Evolutionary conservation across 1,284 basidiomycete genomes (phyloP), one percentile per base, ranked within the genome.

Genomic region (Crepidotus sp.): DNA sequence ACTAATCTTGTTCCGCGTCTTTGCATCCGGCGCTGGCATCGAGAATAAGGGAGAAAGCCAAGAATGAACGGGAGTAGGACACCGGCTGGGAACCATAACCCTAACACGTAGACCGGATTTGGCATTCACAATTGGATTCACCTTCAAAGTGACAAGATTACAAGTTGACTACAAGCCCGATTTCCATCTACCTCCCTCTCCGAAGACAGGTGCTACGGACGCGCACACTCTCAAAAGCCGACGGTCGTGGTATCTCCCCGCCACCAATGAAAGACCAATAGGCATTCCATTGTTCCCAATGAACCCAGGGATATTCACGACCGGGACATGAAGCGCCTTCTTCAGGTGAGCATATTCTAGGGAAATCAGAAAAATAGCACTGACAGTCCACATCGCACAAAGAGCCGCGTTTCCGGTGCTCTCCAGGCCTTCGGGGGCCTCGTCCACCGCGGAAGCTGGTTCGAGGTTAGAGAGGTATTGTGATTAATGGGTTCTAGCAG

Each of bases 1-100:
- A 36, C 69, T 63, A 36, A 77, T 68, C 59, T 70, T 77, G 50
- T 64, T 67, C 45, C 76, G 67, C 29, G 73, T 76, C 55, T 70
- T 65, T 46, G 75, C 67, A 59, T 76, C 74, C 44, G 69, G 67
- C 25, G 62, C 60, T 55, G 68, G 64, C 74, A 76, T 76, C 49
- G 44, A 39, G 37, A 31, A 27, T 27, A 14, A 19, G 27, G 30
- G 31, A 44, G 38, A 31, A 40, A n/a, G 25, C n/a, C n/a, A n/a
- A n/a, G n/a, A n/a, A n/a, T n/a, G n/a, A n/a, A n/a, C n/a, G n/a
- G n/a, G n/a, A n/a, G n/a, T n/a, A n/a, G n/a, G n/a, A n/a, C n/a
- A n/a, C n/a, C n/a, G n/a, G n/a, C n/a, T 17, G 11, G 7, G 36
- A 25, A 36, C 18, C 14, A 10, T 21, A 21, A 36, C 31, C 24